phyloP scores from a whole-genome alignment of 345 rosid genomes.

The Camelina laxa region DNA sequence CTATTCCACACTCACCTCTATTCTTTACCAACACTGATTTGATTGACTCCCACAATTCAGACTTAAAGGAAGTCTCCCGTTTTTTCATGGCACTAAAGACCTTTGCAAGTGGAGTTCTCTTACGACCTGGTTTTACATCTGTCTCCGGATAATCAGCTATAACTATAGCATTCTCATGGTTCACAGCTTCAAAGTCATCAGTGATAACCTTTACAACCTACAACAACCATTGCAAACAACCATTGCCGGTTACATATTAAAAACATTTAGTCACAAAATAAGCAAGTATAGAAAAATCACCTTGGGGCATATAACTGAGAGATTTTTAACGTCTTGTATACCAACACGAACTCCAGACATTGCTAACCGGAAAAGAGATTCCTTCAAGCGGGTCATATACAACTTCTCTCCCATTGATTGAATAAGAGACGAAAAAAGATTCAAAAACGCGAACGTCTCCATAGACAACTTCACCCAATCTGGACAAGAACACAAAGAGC shows the following conservation, averaged over 20 bases:
- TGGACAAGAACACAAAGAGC: slow-evolving; percentile 65
- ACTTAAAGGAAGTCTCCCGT: slow-evolving; percentile 66
- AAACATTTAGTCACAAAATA: background rate
- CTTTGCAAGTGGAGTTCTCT: slow-evolving; percentile 53
- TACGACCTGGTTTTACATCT: slow-evolving; percentile 47
- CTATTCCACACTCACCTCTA: slow-evolving; percentile 41
- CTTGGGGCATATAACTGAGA: slow-evolving; percentile 76
- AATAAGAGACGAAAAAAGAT: slow-evolving; percentile 57
- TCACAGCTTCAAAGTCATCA: slow-evolving; percentile 45
- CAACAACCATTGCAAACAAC: slow-evolving; percentile 32
- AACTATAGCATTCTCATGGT: slow-evolving; percentile 52
- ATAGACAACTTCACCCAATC: slow-evolving; percentile 69
- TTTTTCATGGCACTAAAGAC: slow-evolving; percentile 62
- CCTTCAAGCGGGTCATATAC: slow-evolving; percentile 50
- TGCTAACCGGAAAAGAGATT: slow-evolving; percentile 55
- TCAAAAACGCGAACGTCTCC: slow-evolving; percentile 72
- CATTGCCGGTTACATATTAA: slow-evolving; percentile 31
- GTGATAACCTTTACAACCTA: slow-evolving; percentile 68
- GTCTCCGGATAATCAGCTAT: slow-evolving; percentile 51
- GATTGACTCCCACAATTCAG: slow-evolving; percentile 53
- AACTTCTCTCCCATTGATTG: slow-evolving; percentile 50
- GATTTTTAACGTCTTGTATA: slow-evolving; percentile 66
- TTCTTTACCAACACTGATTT: slow-evolving; percentile 56
- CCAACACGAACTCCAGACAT: slow-evolving; percentile 55
- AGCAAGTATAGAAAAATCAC: slow-evolving; percentile 43